A percentile compares a stretch with the other conserved stretches of the same genome.
Evolutionary conservation across 2,329 filamentous ascomycete genomes (phyloP).

Genomic region (Mycosphaerella sp.): DNA sequence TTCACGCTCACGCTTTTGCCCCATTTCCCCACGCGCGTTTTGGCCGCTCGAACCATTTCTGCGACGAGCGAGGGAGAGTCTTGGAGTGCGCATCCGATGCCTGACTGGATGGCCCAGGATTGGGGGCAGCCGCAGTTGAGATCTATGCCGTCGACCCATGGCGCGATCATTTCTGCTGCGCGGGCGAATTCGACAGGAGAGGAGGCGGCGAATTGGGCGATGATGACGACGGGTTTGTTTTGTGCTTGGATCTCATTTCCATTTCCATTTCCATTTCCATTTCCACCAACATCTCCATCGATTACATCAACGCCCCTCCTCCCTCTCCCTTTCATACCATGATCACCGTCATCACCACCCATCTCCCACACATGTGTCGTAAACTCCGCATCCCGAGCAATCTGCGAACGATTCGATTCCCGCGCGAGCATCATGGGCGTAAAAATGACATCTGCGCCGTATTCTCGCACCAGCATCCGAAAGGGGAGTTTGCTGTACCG

Average conservation of each 20-base stretch:
- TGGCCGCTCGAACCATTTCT: constrained; percentile 56
- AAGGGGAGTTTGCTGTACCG: constrained; percentile 54
- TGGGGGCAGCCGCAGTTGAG: constrained; percentile 70
- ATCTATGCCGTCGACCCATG: constrained; percentile 59
- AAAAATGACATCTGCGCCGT: constrained; percentile 61
- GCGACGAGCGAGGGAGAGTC: constrained; percentile 55
- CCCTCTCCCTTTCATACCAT: neutral
- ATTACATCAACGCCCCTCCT: too few species aligned
- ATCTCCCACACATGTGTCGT: constrained; percentile 46
- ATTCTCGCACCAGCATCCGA: constrained; percentile 58
- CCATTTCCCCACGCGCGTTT: constrained; percentile 42
- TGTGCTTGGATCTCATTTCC: too few species aligned
- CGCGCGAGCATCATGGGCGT: constrained; percentile 56
- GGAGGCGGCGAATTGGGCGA: constrained; percentile 62
- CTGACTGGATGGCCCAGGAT: constrained; percentile 63
- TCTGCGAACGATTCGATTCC: constrained; percentile 30
- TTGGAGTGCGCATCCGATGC: constrained; percentile 57
- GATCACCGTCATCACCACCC: neutral
- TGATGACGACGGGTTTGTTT: constrained; percentile 40
- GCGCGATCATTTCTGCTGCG: constrained; percentile 56
- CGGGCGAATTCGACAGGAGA: constrained; percentile 55
- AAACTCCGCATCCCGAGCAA: constrained; percentile 52
- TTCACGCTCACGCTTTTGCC: constrained; percentile 59
- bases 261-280: too few species aligned
- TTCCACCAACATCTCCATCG: too few species aligned